phyloP scores from a whole-genome alignment of 805 yeast genomes.

The Saturnispora diversa region DNA sequence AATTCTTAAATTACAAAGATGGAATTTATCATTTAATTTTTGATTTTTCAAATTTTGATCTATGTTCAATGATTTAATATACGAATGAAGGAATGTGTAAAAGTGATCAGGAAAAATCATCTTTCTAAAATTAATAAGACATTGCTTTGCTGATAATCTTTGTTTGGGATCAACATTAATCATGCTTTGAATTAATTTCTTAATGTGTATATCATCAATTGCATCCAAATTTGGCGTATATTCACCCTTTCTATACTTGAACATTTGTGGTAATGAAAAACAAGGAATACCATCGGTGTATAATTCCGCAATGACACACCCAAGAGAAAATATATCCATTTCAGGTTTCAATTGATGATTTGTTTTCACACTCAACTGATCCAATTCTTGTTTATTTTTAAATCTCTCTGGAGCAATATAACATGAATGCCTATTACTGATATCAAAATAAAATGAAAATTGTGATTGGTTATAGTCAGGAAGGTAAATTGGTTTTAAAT shows the following conservation, averaged over 20 bases:
- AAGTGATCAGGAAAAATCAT: slow-evolving; percentile 59
- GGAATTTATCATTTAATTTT: slow-evolving; percentile 17
- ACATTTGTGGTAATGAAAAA: slow-evolving; percentile 79
- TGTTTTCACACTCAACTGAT: slow-evolving; percentile 13
- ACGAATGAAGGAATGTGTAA: slow-evolving; percentile 62
- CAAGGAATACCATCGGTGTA: slow-evolving; percentile 80
- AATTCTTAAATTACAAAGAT: slow-evolving; percentile 49
- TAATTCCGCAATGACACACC: slow-evolving; percentile 87
- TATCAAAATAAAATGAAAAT: slow-evolving; percentile 86
- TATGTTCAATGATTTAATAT: slow-evolving; percentile 33
- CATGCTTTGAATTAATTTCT: slow-evolving; percentile 54
- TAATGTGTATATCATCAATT: slow-evolving; percentile 43
- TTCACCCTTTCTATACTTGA: slow-evolving; percentile 68
- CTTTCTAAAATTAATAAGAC: slow-evolving; percentile 44
- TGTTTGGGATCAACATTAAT: slow-evolving; percentile 52
- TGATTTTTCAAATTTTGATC: not conserved
- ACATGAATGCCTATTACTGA: slow-evolving; percentile 77
- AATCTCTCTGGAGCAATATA: slow-evolving; percentile 95
- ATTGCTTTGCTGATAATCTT: slow-evolving; percentile 47
- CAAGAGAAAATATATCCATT: slow-evolving; percentile 79
- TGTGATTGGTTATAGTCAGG: slow-evolving; percentile 94
- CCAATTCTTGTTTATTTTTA: slow-evolving; percentile 23
- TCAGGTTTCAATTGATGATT: slow-evolving; percentile 38
- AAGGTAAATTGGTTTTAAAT: slow-evolving; percentile 71
- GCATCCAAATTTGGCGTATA: slow-evolving; percentile 54